Percentiles rank a stretch among this genome's conserved stretches.
phyloP scores from a whole-genome alignment of 805 yeast genomes.

The Clavispora carvajalis region DNA sequence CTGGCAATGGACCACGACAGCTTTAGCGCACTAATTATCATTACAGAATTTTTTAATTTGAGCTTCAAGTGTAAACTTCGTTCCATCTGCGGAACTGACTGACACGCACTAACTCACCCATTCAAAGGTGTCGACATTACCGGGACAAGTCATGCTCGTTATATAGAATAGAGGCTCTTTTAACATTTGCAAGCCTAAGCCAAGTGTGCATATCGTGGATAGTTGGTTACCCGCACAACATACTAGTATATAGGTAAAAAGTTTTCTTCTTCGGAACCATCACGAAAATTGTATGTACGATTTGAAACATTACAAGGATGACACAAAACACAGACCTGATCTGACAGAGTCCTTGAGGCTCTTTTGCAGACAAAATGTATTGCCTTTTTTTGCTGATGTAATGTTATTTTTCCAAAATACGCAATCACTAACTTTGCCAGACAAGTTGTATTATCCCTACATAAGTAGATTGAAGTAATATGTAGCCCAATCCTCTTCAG shows the following conservation, averaged over 20 bases:
- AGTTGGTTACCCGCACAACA: not conserved
- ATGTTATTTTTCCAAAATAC: conserved; percentile 3
- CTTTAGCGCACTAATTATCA: too few species aligned
- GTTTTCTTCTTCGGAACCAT: not conserved
- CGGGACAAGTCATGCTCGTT: too few species aligned
- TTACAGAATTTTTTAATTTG: too few species aligned
- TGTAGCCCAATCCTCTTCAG: too few species aligned
- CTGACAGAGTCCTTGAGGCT: conserved; percentile 16
- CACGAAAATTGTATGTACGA: conserved; percentile 11
- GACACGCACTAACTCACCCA: too few species aligned
- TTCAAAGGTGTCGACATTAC: too few species aligned
- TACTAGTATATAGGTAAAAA: not conserved
- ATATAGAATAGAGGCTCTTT: too few species aligned
- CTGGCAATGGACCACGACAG: too few species aligned
- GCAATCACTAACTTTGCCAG: not conserved
- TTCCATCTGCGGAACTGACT: too few species aligned
- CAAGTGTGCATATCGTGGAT: not conserved
- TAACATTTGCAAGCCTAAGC: not conserved
- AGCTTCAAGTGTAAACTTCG: too few species aligned
- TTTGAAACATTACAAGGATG: conserved; percentile 12
- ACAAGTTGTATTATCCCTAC: too few species aligned
- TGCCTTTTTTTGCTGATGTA: conserved; percentile 16
- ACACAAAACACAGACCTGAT: conserved; percentile 21
- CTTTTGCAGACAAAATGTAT: conserved; percentile 18
- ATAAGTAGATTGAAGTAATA: not conserved